A percentile compares a stretch with the other conserved stretches of the same genome.
These are phyloP conservation scores for Pseudogymnoascus sp. DNA, from an alignment of 2,329 filamentous ascomycete genomes.

Conservation along the genomic window DNA sequence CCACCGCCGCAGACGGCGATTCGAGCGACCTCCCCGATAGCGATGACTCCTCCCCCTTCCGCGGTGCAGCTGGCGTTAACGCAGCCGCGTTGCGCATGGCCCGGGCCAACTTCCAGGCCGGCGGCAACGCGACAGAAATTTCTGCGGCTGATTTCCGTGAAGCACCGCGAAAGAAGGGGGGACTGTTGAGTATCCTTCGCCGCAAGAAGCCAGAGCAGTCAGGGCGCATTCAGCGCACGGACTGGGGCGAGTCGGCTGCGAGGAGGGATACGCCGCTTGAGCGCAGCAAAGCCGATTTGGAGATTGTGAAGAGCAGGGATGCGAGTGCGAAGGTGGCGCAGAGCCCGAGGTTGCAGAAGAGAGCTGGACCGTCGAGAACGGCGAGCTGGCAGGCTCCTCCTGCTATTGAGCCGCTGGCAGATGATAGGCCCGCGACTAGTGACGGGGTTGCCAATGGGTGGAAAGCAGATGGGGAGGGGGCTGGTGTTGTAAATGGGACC, in stretches of 20 bases:
- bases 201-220: conserved; percentile 50
- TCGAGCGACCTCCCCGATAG: conserved; percentile 55
- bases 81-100: conserved; percentile 25
- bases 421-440: neutral
- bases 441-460: neutral
- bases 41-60: conserved; percentile 33
- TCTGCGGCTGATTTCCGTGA: conserved; percentile 5
- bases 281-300: conserved; percentile 45
- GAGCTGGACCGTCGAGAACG: neutral
- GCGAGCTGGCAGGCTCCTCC: neutral
- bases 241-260: conserved; percentile 46
- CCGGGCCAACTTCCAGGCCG: conserved; percentile 29
- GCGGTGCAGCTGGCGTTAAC: conserved; percentile 9
- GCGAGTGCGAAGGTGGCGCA: neutral
- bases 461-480: neutral
- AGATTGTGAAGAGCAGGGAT: conserved; percentile 11
- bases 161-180: conserved; percentile 34
- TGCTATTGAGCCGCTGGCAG: neutral
- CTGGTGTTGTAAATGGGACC: neutral
- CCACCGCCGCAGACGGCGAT: conserved; percentile 46
- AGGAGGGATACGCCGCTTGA: conserved; percentile 56
- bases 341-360: conserved; percentile 3
- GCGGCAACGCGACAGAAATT: conserved; percentile 12
- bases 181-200: conserved; percentile 52
- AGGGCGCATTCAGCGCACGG: conserved; percentile 46